phyloP scores from a whole-genome alignment of 768 basidiomycete species.

The Tylopilus plumbeoviolaceoides region DNA sequence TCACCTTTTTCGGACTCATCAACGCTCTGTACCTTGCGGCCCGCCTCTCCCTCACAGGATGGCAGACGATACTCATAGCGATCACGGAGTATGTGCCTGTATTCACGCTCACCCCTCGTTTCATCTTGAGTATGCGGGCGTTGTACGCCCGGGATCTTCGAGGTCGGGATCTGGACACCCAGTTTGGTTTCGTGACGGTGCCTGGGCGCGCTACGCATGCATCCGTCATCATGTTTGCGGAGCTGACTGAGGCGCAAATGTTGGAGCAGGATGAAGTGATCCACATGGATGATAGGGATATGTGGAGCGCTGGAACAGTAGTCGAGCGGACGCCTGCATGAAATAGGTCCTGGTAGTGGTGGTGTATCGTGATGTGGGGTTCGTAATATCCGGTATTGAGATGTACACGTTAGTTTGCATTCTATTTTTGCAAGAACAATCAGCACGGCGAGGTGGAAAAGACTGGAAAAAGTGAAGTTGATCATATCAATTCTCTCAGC shows the following conservation, averaged over 20 bases:
- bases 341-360: not conserved
- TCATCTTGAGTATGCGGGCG: slow-evolving; percentile 5
- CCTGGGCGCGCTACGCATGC: not conserved
- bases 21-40: not conserved
- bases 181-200: not conserved
- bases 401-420: too few species aligned
- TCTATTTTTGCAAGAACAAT: not conserved
- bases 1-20: not conserved
- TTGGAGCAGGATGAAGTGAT: not conserved
- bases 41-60: not conserved
- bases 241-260: not conserved
- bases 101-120: slow-evolving; percentile 5
- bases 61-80: not conserved
- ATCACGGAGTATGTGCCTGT: not conserved
- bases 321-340: not conserved
- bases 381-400: too few species aligned
- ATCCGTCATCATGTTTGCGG: not conserved
- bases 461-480: not conserved
- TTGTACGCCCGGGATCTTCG: slow-evolving; percentile 1
- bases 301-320: not conserved
- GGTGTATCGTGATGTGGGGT: too few species aligned
- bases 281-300: not conserved
- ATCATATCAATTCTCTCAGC: slow-evolving; percentile 9
- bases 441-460: not conserved
- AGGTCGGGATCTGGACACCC: not conserved